phyloP scores from a whole-genome alignment of 495 filamentous ascomycete species.

The Niebla homalea region DNA sequence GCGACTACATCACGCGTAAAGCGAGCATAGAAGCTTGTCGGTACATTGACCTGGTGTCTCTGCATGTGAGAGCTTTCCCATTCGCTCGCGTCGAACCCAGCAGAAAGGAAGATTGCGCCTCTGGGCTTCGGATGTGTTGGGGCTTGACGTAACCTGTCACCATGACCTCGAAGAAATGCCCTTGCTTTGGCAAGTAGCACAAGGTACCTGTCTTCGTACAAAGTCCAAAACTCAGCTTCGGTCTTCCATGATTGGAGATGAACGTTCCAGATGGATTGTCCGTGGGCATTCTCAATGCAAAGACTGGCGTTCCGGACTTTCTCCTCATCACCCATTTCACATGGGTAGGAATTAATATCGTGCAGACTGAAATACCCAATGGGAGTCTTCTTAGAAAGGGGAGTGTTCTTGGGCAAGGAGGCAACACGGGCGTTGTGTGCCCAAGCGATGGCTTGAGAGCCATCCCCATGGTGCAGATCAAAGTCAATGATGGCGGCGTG shows the following conservation, averaged over 20 bases:
- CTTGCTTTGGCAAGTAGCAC: conserved; percentile 69
- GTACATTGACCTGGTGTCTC: conserved; percentile 84
- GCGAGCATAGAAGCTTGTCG: conserved; percentile 88
- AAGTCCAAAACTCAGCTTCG: conserved; percentile 69
- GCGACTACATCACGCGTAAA: conserved; percentile 73
- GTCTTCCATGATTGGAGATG: conserved; percentile 80
- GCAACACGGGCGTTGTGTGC: conserved; percentile 55
- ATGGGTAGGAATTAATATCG: conserved; percentile 96
- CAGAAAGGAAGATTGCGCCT: conserved; percentile 84
- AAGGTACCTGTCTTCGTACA: conserved; percentile 67
- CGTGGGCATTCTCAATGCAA: conserved; percentile 83
- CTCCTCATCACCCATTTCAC: conserved; percentile 74
- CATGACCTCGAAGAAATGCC: conserved; percentile 54
- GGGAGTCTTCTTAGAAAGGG: conserved; percentile 61
- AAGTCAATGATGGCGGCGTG: conserved; percentile 96
- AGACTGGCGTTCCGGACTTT: conserved; percentile 85
- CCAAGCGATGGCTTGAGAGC: conserved; percentile 87
- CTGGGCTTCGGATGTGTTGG: conserved; percentile 46
- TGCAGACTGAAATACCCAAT: conserved; percentile 94
- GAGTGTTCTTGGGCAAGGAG: conserved; percentile 46
- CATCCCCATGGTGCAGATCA: conserved; percentile 92
- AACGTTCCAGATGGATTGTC: conserved; percentile 91
- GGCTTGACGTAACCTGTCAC: conserved; percentile 41
- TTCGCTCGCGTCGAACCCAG: conserved; percentile 93
- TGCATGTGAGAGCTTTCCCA: conserved; percentile 91